Evolutionary conservation across 1,139 yeast species (phyloP).

Genomic region (Pichia terricola): DNA sequence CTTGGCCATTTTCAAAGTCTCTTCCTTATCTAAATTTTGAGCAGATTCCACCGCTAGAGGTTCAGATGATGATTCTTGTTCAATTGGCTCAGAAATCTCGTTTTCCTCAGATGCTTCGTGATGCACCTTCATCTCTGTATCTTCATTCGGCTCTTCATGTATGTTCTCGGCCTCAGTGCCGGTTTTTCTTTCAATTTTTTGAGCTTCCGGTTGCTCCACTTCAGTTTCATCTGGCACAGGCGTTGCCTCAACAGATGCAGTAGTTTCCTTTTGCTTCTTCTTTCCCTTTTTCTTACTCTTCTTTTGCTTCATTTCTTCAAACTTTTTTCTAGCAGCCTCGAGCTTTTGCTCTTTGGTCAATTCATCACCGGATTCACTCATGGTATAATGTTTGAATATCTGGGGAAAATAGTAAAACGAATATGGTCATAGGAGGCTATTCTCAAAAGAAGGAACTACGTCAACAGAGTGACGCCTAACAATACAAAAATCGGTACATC

Average conservation of each 20-base stretch:
- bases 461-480: too few relatives aligned
- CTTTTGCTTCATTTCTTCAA: conserved; percentile 39
- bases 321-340: conserved; percentile 45
- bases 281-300: conserved; percentile 16
- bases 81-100: background rate
- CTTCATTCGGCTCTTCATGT: background rate
- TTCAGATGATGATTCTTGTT: too few relatives aligned
- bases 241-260: background rate
- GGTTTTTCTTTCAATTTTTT: background rate
- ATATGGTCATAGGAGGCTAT: too few relatives aligned
- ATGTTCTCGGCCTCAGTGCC: background rate
- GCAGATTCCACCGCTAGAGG: too few relatives aligned
- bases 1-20: too few relatives aligned
- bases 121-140: background rate
- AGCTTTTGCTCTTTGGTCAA: conserved; percentile 38
- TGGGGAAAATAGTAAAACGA: too few relatives aligned
- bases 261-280: conserved; percentile 25
- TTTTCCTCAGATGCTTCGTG: background rate
- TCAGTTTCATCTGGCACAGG: too few relatives aligned
- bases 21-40: too few relatives aligned
- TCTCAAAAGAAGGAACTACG: too few relatives aligned
- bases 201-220: too few relatives aligned
- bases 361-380: conserved; percentile 16
- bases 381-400: background rate
- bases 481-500: too few relatives aligned